Percentiles rank a stretch among this genome's conserved stretches.
Evolutionary conservation across 257 asterid genomes (phyloP).

Genomic region (Gentiana macrophylla): DNA sequence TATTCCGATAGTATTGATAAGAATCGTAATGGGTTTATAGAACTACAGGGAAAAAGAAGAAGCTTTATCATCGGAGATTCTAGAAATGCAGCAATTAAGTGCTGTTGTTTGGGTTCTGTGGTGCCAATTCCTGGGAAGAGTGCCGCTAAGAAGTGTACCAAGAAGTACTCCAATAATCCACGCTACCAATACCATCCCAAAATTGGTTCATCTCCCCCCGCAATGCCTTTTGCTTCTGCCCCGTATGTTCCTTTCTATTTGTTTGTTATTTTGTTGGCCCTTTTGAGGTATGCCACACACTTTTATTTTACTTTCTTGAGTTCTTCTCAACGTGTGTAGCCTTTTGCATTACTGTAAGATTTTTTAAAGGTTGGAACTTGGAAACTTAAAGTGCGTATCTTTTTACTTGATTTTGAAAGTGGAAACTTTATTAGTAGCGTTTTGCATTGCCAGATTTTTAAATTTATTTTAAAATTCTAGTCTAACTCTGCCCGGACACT

Average conservation of each 20-base stretch:
- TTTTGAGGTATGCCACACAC: no score
- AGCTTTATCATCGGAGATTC: constrained; percentile 12
- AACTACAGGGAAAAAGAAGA: constrained; percentile 42
- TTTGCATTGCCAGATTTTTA: no score
- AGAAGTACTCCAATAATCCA: constrained; percentile 41
- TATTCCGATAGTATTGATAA: neutral
- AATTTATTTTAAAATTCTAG: no score
- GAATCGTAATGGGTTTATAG: constrained; percentile 7
- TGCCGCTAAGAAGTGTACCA: constrained; percentile 34
- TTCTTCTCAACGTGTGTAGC: no score
- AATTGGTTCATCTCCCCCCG: constrained; percentile 21
- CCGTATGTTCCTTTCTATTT: constrained; percentile 24
- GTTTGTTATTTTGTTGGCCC: neutral
- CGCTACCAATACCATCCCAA: constrained; percentile 23
- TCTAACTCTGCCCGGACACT: no score
- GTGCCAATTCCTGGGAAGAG: constrained; percentile 24
- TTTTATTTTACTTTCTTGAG: no score
- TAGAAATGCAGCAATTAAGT: constrained; percentile 19
- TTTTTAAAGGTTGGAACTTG: no score
- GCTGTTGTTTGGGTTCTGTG: constrained; percentile 43
- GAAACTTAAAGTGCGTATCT: no score
- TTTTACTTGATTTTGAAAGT: no score
- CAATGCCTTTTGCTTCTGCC: constrained; percentile 55
- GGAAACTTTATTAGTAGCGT: no score
- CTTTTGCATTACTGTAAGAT: no score